Evolutionary conservation across 2,329 filamentous ascomycete species (phyloP).

Genomic region (Waltergamsia citrina): DNA sequence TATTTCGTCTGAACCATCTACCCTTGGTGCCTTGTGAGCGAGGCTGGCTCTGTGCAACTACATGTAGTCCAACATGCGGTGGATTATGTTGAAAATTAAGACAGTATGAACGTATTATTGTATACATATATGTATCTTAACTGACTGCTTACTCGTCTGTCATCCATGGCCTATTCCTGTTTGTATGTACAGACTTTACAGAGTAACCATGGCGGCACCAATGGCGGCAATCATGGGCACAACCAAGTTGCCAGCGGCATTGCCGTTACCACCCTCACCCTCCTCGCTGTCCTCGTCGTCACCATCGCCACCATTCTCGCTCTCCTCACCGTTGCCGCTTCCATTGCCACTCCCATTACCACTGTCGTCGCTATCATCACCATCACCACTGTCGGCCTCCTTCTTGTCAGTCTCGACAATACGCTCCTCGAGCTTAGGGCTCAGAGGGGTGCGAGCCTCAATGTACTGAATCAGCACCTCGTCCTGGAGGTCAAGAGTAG

Average conservation of each 20-base stretch:
- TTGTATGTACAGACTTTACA: slow-evolving; percentile 2
- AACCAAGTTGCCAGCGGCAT: slow-evolving; percentile 3
- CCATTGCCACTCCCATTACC: not conserved
- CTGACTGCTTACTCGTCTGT: no score
- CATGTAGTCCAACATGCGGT: no score
- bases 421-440: slow-evolving; percentile 35
- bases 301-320: not conserved
- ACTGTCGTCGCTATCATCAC: no score
- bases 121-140: slow-evolving; percentile 1
- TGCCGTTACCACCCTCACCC: slow-evolving; percentile 1
- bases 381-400: slow-evolving; percentile 1
- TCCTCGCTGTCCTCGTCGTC: not conserved
- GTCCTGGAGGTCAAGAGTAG: slow-evolving; percentile 41
- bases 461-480: slow-evolving; percentile 44
- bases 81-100: no score
- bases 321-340: not conserved
- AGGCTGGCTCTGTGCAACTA: no score
- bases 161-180: no score
- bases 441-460: slow-evolving; percentile 34
- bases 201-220: slow-evolving; percentile 1
- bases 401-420: slow-evolving; percentile 12
- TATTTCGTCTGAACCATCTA: no score
- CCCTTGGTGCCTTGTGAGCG: no score
- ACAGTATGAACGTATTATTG: no score
- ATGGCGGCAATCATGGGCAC: slow-evolving; percentile 3